These are phyloP conservation scores for Termitomyces sp. DNA, from an alignment of 768 basidiomycete genomes.

Conservation along the genomic window DNA sequence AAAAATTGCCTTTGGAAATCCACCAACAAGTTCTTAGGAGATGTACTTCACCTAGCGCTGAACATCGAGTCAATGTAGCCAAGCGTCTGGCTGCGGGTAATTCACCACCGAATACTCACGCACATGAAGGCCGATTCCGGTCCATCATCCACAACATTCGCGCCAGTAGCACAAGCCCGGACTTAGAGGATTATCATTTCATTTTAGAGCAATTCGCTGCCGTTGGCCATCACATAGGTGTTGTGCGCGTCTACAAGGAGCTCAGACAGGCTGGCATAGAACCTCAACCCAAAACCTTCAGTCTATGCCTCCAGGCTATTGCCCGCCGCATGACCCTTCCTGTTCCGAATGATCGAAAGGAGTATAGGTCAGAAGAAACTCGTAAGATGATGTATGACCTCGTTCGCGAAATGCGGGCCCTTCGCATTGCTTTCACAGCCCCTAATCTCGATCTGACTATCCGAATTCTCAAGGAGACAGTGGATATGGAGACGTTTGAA, in stretches of 20 bases:
- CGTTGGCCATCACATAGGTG: constrained; percentile 62
- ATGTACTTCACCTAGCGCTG: constrained; percentile 45
- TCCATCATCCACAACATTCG: constrained; percentile 68
- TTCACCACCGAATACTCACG: constrained; percentile 34
- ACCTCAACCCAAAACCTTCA: constrained; percentile 54
- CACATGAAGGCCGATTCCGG: constrained; percentile 64
- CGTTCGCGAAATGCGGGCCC: constrained; percentile 51
- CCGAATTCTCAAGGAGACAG: constrained; percentile 62
- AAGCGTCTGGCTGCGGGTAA: constrained; percentile 33
- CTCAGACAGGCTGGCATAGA: constrained; percentile 36
- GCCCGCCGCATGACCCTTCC: constrained; percentile 64
- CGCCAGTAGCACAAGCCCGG: constrained; percentile 36
- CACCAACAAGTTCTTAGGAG: constrained; percentile 68
- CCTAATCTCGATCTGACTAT: constrained; percentile 61
- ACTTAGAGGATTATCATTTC: constrained; percentile 70
- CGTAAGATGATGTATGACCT: constrained; percentile 43
- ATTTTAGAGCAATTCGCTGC: constrained; percentile 72
- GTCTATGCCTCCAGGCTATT: constrained; percentile 62
- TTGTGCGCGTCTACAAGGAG: constrained; percentile 57
- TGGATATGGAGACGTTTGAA: constrained; percentile 52
- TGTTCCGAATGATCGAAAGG: constrained; percentile 30
- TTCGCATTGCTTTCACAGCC: constrained; percentile 44
- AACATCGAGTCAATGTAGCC: constrained; percentile 40
- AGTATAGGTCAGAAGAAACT: constrained; percentile 33
- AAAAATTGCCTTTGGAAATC: constrained; percentile 52